Percentiles rank a stretch among this genome's conserved stretches.
Conservation (phyloP, 768 basidiomycete species). For the Lactifluus echinatus region DNA sequence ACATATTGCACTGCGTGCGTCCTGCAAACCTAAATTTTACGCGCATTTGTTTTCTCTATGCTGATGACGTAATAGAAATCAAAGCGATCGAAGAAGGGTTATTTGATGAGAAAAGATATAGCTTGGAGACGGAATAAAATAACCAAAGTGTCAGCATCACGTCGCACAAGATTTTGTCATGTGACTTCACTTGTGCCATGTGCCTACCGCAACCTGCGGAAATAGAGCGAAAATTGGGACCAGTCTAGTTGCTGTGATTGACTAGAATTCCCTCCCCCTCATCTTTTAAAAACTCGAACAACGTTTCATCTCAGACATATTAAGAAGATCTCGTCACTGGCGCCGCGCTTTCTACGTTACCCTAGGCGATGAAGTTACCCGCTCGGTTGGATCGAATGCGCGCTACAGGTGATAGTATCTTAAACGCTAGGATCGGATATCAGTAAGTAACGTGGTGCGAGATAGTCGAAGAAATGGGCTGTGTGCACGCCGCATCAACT, state of each 20-base stretch:
- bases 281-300: too few species aligned
- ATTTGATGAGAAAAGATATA: slow-evolving; percentile 27
- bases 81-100: slow-evolving; percentile 54
- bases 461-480: too few species aligned
- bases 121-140: slow-evolving; percentile 11
- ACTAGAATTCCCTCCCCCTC: not conserved
- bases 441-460: too few species aligned
- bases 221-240: not conserved
- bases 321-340: too few species aligned
- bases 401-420: not conserved
- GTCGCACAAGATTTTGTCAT: not conserved
- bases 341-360: too few species aligned
- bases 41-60: not conserved
- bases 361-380: not conserved
- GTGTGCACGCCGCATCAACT: too few species aligned
- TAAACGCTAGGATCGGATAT: too few species aligned
- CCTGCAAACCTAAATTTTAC: not conserved
- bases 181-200: not conserved
- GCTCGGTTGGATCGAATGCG: not conserved
- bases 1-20: slow-evolving; percentile 56
- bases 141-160: not conserved
- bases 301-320: not conserved
- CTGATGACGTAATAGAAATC: slow-evolving; percentile 40
- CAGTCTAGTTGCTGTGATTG: not conserved
- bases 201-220: not conserved